These are phyloP conservation scores for Cephalotrichum gorgonifer DNA, from an alignment of 2,329 filamentous ascomycete genomes.

Conservation along the genomic window DNA sequence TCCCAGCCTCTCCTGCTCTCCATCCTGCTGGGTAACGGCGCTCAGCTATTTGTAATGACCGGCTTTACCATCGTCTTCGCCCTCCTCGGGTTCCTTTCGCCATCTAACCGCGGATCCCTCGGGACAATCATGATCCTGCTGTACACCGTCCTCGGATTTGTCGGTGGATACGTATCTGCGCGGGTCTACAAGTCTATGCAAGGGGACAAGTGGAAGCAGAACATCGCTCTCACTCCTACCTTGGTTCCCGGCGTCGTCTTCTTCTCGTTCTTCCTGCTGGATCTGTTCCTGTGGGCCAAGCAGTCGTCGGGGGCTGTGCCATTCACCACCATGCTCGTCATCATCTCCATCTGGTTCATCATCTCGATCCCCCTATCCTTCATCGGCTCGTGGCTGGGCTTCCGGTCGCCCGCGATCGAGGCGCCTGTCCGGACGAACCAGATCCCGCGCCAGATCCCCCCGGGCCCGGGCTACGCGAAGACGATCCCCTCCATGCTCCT, in stretches of 20 bases:
- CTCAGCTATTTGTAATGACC: slow-evolving; percentile 95
- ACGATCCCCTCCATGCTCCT: slow-evolving; percentile 84
- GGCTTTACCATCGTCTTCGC: slow-evolving; percentile 90
- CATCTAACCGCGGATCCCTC: slow-evolving; percentile 87
- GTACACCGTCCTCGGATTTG: slow-evolving; percentile 85
- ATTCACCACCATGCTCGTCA: slow-evolving; percentile 91
- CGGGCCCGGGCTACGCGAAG: slow-evolving; percentile 69
- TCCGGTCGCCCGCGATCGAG: slow-evolving; percentile 62
- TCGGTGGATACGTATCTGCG: slow-evolving; percentile 83
- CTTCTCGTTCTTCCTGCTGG: slow-evolving; percentile 78
- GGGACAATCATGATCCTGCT: slow-evolving; percentile 88
- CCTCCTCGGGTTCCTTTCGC: slow-evolving; percentile 86
- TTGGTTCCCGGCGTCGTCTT: slow-evolving; percentile 85
- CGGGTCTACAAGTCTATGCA: slow-evolving; percentile 91
- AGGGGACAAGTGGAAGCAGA: slow-evolving; percentile 88
- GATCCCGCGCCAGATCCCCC: slow-evolving; percentile 93
- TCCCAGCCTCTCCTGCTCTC: slow-evolving; percentile 75
- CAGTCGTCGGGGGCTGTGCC: slow-evolving; percentile 88
- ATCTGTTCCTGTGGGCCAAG: slow-evolving; percentile 93
- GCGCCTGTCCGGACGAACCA: slow-evolving; percentile 91
- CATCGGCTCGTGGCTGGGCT: slow-evolving; percentile 85
- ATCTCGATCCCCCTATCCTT: slow-evolving; percentile 90
- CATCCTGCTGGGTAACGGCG: slow-evolving; percentile 83
- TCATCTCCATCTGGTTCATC: slow-evolving; percentile 91
- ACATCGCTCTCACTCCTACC: slow-evolving; percentile 79